Evolutionary conservation across 441 rosid species (phyloP).

Genomic region (Breynia disticha): DNA sequence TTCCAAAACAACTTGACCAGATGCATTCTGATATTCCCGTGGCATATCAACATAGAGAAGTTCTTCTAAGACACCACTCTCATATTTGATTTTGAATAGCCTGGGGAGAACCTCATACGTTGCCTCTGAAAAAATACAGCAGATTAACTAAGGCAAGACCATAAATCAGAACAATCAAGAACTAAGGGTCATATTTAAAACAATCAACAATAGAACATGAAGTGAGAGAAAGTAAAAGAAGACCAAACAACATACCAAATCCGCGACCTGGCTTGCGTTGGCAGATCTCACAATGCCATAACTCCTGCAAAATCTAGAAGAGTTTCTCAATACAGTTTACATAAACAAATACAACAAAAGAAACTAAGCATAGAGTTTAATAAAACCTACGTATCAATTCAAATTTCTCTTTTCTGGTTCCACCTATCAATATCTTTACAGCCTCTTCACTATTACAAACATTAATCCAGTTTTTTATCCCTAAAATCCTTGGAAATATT

Average conservation of each 20-base stretch:
- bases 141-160: slow-evolving; percentile 14
- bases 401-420: no score
- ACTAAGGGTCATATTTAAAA: no score
- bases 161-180: no score
- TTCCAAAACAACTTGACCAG: slow-evolving; percentile 92
- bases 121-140: slow-evolving; percentile 57
- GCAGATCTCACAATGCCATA: slow-evolving; percentile 99
- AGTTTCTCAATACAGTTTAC: slow-evolving; percentile 9
- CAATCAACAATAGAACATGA: no score
- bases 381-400: not conserved
- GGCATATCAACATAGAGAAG: slow-evolving; percentile 98
- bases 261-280: slow-evolving; percentile 98
- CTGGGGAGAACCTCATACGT: slow-evolving; percentile 98
- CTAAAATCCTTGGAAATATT: no score
- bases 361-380: not conserved
- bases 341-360: slow-evolving; percentile 5
- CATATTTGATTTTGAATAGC: slow-evolving; percentile 95
- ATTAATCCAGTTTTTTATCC: no score
- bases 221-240: no score
- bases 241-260: slow-evolving; percentile 51
- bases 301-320: slow-evolving; percentile 56
- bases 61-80: slow-evolving; percentile 95
- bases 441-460: no score
- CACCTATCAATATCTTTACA: no score
- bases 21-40: slow-evolving; percentile 76